Base-by-base conservation (phyloP, 225 moss, liverwort and hornwort genomes). In the Antitrichia curtipendula region DNA sequence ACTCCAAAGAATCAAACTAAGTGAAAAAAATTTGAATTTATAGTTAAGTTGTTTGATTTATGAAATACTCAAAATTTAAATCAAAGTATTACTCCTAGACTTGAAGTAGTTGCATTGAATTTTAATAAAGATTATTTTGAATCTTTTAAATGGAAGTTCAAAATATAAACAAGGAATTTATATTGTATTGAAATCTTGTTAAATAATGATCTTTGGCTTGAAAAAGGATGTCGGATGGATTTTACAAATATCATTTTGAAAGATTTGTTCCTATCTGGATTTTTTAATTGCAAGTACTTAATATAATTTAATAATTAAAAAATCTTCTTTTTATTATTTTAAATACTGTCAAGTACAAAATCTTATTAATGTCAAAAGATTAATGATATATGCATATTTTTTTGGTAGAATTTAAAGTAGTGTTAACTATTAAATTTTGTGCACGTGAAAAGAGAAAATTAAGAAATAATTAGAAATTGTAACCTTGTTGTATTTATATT, bases 261-360 rank as follows among this genome's bases (percentile, higher is more conserved):
- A 49, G 8, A 32, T 31, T 74, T 49, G 17, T 47, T 2, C 6
- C 1, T 32, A 12, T 12, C 0, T 20, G 1, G 2, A 0, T 16
- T 71, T 73, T 11, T 18, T 3, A 19, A 47, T 73, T 29, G 6
- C 2, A 49, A 11, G 3, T 49, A 31, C 0, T 12, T 31, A 9
- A 31, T 32, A 12, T 4, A 49, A 32, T 49, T 47, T 20, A 7
- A 74, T 32, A 19, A 74, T 47, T 0, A 7, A 49, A 28, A 71
- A 31, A 19, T 5, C 1, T 0, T 2, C 3, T 25, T 40, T 34
- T 45, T 40, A 41, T 2, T 64, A 76, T 27, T 12, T 40, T 5
- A 85, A 64, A 29, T 75, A 23, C 19, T 61, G n/a, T 25, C 3
- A 76, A 11, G 21, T 63, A 40, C 23, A 11, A 18, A 84, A 13